Evolutionary conservation across 306 rosid genomes (phyloP).

Genomic region (Quillaja saponaria): DNA sequence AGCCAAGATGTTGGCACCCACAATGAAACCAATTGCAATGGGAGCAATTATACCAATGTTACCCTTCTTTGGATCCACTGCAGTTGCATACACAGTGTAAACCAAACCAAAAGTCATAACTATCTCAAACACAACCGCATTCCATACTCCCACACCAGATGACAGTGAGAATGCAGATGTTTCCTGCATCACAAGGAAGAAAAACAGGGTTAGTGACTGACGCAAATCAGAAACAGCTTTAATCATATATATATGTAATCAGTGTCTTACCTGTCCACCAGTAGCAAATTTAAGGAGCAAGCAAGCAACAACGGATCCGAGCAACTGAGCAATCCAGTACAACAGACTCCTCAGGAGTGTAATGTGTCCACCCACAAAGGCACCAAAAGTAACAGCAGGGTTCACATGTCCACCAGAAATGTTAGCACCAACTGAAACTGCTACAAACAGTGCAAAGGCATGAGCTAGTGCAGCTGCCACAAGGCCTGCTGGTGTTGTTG

Average conservation of each 20-base stretch:
- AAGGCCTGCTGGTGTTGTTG: constrained; percentile 61
- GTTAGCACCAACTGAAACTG: constrained; percentile 80
- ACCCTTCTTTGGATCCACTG: constrained; percentile 75
- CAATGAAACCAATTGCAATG: constrained; percentile 74
- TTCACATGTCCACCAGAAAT: constrained; percentile 88
- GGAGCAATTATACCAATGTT: constrained; percentile 68
- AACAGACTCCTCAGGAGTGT: constrained; percentile 53
- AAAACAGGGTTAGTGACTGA: constrained; percentile 59
- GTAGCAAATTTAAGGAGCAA: constrained; percentile 73
- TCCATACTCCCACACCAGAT: constrained; percentile 52
- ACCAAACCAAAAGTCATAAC: constrained; percentile 83
- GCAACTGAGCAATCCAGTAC: constrained; percentile 80
- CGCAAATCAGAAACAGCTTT: no score
- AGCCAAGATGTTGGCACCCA: constrained; percentile 81
- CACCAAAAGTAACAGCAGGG: constrained; percentile 86
- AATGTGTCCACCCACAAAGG: constrained; percentile 77
- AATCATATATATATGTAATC: no score
- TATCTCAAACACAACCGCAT: constrained; percentile 68
- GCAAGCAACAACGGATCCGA: constrained; percentile 86
- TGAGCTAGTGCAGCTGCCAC: constrained; percentile 73
- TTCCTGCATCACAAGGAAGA: constrained; percentile 51
- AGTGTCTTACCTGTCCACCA: constrained; percentile 55
- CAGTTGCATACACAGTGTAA: constrained; percentile 81
- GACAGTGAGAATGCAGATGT: constrained; percentile 59
- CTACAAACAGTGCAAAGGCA: constrained; percentile 74